Conservation (phyloP, 2,329 filamentous ascomycete species). For the Annulohypoxylon truncatum region DNA sequence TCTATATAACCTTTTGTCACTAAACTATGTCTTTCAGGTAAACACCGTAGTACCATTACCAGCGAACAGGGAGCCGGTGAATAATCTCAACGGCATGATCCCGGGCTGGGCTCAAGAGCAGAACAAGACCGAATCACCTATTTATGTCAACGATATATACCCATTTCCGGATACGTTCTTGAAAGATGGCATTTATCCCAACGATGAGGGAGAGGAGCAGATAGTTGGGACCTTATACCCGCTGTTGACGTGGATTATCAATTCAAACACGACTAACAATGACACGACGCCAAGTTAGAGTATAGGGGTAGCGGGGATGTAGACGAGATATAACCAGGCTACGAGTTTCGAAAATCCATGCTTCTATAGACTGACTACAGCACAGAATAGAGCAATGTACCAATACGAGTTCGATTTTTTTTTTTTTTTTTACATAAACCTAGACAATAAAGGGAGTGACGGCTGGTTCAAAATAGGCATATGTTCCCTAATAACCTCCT, state of each 20-base stretch:
- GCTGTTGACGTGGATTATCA: constrained; percentile 51
- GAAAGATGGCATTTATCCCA: constrained; percentile 57
- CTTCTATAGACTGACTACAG: not conserved
- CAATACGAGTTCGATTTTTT: not conserved
- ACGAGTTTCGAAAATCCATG: not conserved
- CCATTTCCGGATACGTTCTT: constrained; percentile 48
- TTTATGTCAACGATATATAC: constrained; percentile 55
- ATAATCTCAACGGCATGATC: constrained; percentile 53
- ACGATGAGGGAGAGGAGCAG: constrained; percentile 51
- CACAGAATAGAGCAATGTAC: not conserved
- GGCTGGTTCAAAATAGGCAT: not conserved
- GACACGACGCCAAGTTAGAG: not conserved
- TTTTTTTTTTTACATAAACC: not conserved
- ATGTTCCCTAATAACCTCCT: not conserved
- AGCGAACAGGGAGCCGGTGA: constrained; percentile 46
- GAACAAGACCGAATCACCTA: constrained; percentile 54
- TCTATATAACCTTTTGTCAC: not conserved
- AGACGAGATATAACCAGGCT: not conserved
- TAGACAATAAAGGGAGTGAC: not conserved
- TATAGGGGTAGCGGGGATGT: not conserved
- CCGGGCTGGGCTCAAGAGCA: constrained; percentile 53
- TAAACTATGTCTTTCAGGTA: constrained; percentile 45
- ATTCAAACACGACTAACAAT: constrained; percentile 25
- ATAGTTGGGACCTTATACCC: constrained; percentile 51
- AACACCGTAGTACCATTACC: constrained; percentile 55